Evolutionary conservation across 78 protist species (phyloP).

Genomic region (Ministeria vibrans): DNA sequence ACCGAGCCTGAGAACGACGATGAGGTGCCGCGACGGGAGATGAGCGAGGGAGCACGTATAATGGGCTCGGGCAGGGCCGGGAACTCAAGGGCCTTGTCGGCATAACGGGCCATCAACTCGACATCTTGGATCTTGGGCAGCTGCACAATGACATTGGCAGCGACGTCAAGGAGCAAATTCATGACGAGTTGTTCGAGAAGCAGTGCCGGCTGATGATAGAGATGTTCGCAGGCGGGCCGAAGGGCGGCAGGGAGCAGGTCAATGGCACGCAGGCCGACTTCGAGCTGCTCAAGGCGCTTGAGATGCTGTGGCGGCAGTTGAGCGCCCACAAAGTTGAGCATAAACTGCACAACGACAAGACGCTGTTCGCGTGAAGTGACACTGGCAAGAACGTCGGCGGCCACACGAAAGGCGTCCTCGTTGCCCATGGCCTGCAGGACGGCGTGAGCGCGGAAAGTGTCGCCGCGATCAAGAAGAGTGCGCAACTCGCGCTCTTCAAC

Average conservation of each 20-base stretch:
- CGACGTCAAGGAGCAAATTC: not conserved
- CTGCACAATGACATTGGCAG: not conserved
- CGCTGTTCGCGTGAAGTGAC: no score
- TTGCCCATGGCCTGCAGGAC: not conserved
- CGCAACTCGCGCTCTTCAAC: not conserved
- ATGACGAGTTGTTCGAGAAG: not conserved
- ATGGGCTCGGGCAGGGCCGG: not conserved
- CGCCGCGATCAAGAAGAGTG: not conserved
- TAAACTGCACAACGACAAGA: not conserved
- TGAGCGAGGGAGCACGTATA: not conserved
- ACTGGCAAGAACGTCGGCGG: not conserved
- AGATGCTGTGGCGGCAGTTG: not conserved
- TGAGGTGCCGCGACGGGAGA: not conserved
- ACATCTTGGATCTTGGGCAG: not conserved
- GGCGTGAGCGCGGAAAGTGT: not conserved
- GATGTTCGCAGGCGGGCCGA: not conserved
- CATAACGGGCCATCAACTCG: not conserved
- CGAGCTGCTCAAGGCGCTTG: not conserved
- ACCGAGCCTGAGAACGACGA: not conserved
- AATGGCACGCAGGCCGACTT: not conserved
- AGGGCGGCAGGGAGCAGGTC: not conserved
- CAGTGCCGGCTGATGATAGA: not conserved
- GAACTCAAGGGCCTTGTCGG: not conserved
- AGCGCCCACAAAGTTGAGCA: not conserved
- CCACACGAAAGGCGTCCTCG: no score